Evolutionary conservation across 148 eudicot genomes (phyloP).

Genomic region (Diospyros lotus): DNA sequence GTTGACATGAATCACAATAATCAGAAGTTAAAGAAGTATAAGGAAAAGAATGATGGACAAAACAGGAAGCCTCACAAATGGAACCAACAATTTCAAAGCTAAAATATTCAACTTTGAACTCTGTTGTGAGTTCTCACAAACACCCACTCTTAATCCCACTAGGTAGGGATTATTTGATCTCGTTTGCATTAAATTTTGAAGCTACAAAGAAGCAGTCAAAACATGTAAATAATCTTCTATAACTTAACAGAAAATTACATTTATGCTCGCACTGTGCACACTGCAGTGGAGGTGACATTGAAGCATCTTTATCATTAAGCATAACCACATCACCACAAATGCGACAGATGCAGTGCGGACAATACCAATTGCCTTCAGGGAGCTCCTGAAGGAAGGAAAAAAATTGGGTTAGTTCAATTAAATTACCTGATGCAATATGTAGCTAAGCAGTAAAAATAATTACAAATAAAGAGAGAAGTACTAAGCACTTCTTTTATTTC

Average conservation of each 20-base stretch:
- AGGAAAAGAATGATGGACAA: background rate
- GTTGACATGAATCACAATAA: slow-evolving; percentile 30
- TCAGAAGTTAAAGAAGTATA: slow-evolving; percentile 13
- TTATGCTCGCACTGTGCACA: slow-evolving; percentile 80
- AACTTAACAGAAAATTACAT: slow-evolving; percentile 49
- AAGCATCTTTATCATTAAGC: slow-evolving; percentile 29
- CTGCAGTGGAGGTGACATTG: slow-evolving; percentile 34
- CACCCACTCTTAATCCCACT: no score
- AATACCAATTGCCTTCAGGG: slow-evolving; percentile 96
- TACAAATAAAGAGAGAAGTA: slow-evolving; percentile 1
- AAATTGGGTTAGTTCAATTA: slow-evolving; percentile 9
- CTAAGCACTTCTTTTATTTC: no score
- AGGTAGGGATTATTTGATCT: no score
- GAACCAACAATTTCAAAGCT: background rate
- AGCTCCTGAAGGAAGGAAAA: slow-evolving; percentile 56
- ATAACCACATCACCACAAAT: slow-evolving; percentile 63
- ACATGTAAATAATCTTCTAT: slow-evolving; percentile 4
- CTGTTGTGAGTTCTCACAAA: slow-evolving; percentile 2
- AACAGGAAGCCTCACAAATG: background rate
- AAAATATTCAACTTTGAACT: slow-evolving; percentile 1
- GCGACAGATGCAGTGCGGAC: slow-evolving; percentile 70
- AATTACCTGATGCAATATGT: background rate
- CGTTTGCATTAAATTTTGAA: background rate
- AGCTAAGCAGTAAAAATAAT: background rate
- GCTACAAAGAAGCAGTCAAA: background rate